Base-by-base conservation (phyloP, 169 alveolate species). In the Plasmodium sp. region DNA sequence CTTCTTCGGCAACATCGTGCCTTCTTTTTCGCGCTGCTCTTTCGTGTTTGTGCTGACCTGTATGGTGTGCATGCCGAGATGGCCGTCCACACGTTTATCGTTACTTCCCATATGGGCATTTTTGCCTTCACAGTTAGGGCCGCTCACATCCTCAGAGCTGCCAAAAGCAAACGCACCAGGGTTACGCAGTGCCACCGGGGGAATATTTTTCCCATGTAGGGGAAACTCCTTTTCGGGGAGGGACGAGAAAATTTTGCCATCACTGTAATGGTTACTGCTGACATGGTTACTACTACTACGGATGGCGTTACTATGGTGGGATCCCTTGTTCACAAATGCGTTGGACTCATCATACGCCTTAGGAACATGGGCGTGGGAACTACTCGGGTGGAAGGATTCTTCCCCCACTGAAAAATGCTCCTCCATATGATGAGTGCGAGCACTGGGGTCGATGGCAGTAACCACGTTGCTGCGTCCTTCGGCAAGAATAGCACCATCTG, bases 21-120 rank as follows among this genome's bases (percentile, higher is more conserved):
- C 33, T 45, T 72, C 54, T 72, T 71, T 84, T 43, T 56, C 93
- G 56, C 48, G 31, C 14, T 31, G 18, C 36, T 45, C 31, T 45
- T 84, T 84, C 5, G 51, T 84, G 48, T 84, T 84, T 73, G 43
- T 56, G n/a, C 71, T 84, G n/a, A n/a, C 36, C 9, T 33, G 43
- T 31, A n/a, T 27, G 45, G 41, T 43, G 33, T 84, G 31, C 34
- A 84, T 43, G 72, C 22, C 74, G 22, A 27, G 41, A 10, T 67
- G 77, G 77, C 39, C 39, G 5, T 67, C 33, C 33, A 67, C 77
- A 67, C n/a, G 14, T 31, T 31, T 67, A 10, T 10, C 5, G 43
- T 67, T 67, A 67, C 77, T 67, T 67, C 62, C 62, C 62, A 51
- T 16, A 22, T 67, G 39, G 22, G n/a, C 7, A 27, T 67, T 22